A percentile compares a stretch with the other conserved stretches of the same genome.
Conservation (phyloP, 768 basidiomycete species). For the Panaeolus papilionaceus region DNA sequence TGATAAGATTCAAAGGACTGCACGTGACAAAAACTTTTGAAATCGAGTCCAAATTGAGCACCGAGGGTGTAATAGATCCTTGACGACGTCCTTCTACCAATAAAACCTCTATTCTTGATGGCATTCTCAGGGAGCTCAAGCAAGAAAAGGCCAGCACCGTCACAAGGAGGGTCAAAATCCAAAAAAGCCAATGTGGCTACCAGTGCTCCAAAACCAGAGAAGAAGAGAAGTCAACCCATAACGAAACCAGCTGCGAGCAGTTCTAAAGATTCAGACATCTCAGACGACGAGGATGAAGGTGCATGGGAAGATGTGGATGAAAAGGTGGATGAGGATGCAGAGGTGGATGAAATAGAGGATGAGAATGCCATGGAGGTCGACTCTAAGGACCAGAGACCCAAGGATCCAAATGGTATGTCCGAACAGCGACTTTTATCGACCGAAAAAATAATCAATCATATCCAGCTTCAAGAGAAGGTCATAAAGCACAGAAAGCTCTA, state of each 20-base stretch:
- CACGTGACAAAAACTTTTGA: slow-evolving; percentile 15
- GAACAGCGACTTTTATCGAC: slow-evolving; percentile 3
- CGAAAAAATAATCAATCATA: slow-evolving; percentile 1
- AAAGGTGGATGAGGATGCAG: slow-evolving; percentile 42
- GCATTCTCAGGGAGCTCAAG: slow-evolving; percentile 19
- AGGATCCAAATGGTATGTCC: slow-evolving; percentile 65
- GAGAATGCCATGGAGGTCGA: slow-evolving; percentile 39
- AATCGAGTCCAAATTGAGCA: background rate
- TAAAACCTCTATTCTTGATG: background rate
- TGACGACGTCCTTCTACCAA: background rate
- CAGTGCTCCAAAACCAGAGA: slow-evolving; percentile 40
- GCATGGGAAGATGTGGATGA: slow-evolving; percentile 44
- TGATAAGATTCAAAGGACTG: background rate
- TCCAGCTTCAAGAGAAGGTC: slow-evolving; percentile 69
- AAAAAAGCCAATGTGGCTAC: slow-evolving; percentile 62
- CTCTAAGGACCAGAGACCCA: slow-evolving; percentile 43
- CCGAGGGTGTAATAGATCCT: background rate
- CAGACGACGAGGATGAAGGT: slow-evolving; percentile 43
- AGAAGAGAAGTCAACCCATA: slow-evolving; percentile 68
- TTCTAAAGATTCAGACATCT: slow-evolving; percentile 47
- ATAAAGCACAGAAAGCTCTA: slow-evolving; percentile 71
- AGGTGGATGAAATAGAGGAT: slow-evolving; percentile 37
- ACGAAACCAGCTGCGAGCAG: slow-evolving; percentile 41
- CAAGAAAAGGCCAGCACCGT: slow-evolving; percentile 57
- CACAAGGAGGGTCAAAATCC: slow-evolving; percentile 51